Evolutionary conservation across 2,329 filamentous ascomycete species (phyloP).

Genomic region (Pseudogymnoascus sp.): DNA sequence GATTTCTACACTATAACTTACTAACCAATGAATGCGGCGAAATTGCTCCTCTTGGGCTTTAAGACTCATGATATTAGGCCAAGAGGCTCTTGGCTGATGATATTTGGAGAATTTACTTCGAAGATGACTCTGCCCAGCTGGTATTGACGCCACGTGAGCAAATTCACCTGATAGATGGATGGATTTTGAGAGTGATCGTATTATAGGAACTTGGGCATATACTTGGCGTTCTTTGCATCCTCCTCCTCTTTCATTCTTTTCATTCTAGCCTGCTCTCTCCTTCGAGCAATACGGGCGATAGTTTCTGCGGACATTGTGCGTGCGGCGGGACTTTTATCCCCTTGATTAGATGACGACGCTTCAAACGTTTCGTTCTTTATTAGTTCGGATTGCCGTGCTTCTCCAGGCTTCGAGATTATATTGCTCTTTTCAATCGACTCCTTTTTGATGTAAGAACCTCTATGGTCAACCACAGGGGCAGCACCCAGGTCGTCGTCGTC

Average conservation of each 20-base stretch:
- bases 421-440: neutral
- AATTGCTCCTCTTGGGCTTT: neutral
- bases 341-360: neutral
- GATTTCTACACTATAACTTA: slow-evolving; percentile 3
- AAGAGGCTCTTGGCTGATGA: neutral
- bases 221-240: slow-evolving; percentile 15
- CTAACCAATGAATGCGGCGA: neutral
- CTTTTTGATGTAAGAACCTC: neutral
- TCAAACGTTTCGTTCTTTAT: slow-evolving; percentile 13
- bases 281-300: neutral
- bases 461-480: slow-evolving; percentile 15
- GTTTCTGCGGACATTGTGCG: neutral
- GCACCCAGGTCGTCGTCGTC: slow-evolving; percentile 24
- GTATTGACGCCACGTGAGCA: neutral
- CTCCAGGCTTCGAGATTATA: slow-evolving; percentile 5
- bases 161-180: neutral
- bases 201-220: slow-evolving; percentile 5
- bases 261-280: slow-evolving; percentile 16
- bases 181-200: neutral
- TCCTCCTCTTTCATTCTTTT: slow-evolving; percentile 19
- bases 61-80: slow-evolving; percentile 4
- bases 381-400: slow-evolving; percentile 21
- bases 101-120: slow-evolving; percentile 10
- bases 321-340: neutral
- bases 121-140: neutral